These are phyloP conservation scores for Aquilaria malaccensis DNA, from an alignment of 345 rosid genomes.

Conservation along the genomic window DNA sequence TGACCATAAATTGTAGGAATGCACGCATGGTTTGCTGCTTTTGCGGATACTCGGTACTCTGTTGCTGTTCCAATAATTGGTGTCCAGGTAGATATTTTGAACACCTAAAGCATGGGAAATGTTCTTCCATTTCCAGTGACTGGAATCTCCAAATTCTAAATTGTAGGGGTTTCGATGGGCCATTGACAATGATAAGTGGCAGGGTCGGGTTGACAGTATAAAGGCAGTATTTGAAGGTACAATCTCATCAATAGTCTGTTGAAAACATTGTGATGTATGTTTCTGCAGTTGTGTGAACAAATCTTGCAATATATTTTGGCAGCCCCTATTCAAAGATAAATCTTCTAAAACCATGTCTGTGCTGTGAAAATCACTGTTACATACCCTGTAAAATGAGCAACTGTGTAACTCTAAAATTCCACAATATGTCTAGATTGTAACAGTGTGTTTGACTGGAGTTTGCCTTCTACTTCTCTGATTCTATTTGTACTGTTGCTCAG, in stretches of 20 bases:
- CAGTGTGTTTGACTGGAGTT: no score
- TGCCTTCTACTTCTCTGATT: constrained; percentile 7
- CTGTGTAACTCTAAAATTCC: no score
- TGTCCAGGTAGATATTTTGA: constrained; percentile 46
- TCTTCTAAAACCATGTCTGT: no score
- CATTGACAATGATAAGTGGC: constrained; percentile 70
- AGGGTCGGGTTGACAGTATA: constrained; percentile 73
- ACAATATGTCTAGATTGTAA: no score
- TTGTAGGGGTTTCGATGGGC: constrained; percentile 88
- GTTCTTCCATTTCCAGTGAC: background rate
- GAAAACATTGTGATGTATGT: no score
- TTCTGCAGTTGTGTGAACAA: no score
- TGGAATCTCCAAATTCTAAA: constrained; percentile 11
- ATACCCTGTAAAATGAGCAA: no score
- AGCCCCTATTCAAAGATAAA: no score
- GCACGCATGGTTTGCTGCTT: constrained; percentile 98
- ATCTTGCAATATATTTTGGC: no score
- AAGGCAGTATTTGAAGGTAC: constrained; percentile 84
- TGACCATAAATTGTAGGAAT: constrained; percentile 48
- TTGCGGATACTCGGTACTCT: constrained; percentile 60
- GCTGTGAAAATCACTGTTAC: no score
- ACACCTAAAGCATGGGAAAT: background rate
- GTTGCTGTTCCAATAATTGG: constrained; percentile 80
- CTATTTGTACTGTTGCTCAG: constrained; percentile 30
- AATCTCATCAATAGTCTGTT: no score